phyloP scores from a whole-genome alignment of 2,329 filamentous ascomycete genomes.

The Penicillium frequentans region DNA sequence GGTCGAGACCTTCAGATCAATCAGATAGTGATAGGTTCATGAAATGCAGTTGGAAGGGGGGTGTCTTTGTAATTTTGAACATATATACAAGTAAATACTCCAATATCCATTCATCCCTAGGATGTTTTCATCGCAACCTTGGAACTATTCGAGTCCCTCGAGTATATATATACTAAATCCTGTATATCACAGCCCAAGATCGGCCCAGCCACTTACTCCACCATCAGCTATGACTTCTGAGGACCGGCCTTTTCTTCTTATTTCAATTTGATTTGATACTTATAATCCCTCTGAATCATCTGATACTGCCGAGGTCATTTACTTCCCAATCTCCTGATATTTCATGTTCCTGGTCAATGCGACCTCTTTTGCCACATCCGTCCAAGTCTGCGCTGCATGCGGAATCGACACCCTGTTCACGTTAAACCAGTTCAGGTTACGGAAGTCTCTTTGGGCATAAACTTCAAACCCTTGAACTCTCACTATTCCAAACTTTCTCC shows the following conservation, averaged over 20 bases:
- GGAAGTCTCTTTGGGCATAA: not conserved
- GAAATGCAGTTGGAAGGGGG: not conserved
- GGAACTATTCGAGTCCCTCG: not conserved
- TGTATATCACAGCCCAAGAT: not conserved
- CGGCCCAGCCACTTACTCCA: slow-evolving; percentile 2
- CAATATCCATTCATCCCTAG: not conserved
- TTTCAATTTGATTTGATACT: not conserved
- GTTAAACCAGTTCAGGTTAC: not conserved
- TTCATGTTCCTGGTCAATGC: slow-evolving; percentile 3
- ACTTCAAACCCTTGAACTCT: not conserved
- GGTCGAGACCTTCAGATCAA: not conserved
- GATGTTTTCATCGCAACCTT: not conserved
- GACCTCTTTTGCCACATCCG: slow-evolving; percentile 22
- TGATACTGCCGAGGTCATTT: too few relatives aligned
- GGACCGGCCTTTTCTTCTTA: not conserved
- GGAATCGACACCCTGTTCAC: slow-evolving; percentile 11
- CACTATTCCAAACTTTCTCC: not conserved
- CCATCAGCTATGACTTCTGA: not conserved
- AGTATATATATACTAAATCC: not conserved
- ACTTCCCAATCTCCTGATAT: not conserved
- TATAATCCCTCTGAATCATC: not conserved
- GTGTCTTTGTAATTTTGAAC: too few relatives aligned
- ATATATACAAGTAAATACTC: not conserved
- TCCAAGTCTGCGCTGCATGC: slow-evolving; percentile 23
- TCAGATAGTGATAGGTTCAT: not conserved